Percentiles rank a stretch among this genome's conserved stretches.
phyloP scores from a whole-genome alignment of 139 green algal species.

The Yamagishiella unicocca region DNA sequence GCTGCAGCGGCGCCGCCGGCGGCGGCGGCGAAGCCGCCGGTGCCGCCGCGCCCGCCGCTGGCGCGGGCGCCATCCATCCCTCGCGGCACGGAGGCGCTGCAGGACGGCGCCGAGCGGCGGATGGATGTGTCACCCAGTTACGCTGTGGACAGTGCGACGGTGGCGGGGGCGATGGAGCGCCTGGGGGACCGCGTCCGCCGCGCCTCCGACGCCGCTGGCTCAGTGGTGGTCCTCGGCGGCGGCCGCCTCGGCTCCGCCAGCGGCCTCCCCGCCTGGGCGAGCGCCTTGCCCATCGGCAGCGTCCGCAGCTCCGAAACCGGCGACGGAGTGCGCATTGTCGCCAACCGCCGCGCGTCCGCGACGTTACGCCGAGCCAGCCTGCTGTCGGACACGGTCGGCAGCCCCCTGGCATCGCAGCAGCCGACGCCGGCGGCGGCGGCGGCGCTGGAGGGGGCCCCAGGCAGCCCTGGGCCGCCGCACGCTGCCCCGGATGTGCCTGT shows the following conservation, averaged over 20 bases:
- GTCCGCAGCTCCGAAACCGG: conserved; percentile 13
- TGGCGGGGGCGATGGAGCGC: neutral
- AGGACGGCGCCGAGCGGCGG: neutral
- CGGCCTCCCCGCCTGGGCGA: neutral
- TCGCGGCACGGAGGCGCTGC: neutral
- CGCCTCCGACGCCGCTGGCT: neutral
- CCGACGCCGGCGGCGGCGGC: neutral
- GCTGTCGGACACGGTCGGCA: conserved; percentile 1
- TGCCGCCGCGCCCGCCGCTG: neutral
- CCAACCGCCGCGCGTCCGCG: neutral
- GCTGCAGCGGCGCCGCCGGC: neutral
- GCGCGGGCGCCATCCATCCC: neutral
- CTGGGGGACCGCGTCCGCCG: neutral
- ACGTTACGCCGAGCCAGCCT: neutral
- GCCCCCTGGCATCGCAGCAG: neutral
- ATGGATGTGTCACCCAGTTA: too few species aligned
- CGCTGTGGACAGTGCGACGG: too few species aligned
- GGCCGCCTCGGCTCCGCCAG: conserved; percentile 1
- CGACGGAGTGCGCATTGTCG: conserved; percentile 30
- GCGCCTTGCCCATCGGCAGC: conserved; percentile 21
- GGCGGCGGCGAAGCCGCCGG: neutral
- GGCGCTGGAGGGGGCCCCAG: too few species aligned
- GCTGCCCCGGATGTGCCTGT: neutral
- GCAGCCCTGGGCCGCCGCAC: neutral
- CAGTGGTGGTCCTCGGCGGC: neutral